A percentile compares a stretch with the other conserved stretches of the same genome.
phyloP scores from a whole-genome alignment of 768 basidiomycete species.

The Suillus bovinus region DNA sequence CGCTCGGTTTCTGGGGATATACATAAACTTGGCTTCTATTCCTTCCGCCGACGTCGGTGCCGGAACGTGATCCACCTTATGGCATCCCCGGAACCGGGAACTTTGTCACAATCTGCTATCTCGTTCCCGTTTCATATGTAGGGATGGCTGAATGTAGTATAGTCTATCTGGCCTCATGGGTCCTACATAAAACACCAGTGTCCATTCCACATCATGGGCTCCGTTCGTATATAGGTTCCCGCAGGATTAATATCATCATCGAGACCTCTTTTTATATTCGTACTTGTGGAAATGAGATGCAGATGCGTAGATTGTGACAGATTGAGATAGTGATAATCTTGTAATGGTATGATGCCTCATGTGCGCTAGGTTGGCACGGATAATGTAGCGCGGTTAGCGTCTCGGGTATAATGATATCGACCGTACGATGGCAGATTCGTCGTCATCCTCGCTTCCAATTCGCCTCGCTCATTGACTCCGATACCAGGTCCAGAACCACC shows the following conservation, averaged over 20 bases:
- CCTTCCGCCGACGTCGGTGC: conserved; percentile 1
- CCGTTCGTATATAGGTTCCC: not conserved
- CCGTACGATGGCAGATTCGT: conserved; percentile 15
- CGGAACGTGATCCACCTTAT: conserved; percentile 2
- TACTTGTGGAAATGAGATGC: not conserved
- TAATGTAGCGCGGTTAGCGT: not conserved
- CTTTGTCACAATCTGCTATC: not conserved
- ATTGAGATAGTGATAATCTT: not conserved
- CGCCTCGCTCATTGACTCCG: conserved; percentile 30
- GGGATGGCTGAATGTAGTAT: not conserved
- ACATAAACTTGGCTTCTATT: not conserved
- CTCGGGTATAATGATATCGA: conserved; percentile 15
- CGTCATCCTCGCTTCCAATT: conserved; percentile 19
- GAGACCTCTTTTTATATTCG: not conserved
- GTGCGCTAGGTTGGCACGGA: not conserved
- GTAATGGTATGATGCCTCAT: not conserved
- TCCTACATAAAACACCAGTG: not conserved
- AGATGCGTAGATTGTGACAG: not conserved
- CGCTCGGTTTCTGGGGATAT: not conserved
- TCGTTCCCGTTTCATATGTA: conserved; percentile 7
- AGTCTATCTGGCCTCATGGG: not conserved
- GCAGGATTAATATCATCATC: not conserved
- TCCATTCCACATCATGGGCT: not conserved
- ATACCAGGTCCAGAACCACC: conserved; percentile 2
- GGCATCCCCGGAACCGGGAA: not conserved